Evolutionary conservation across 306 rosid species (phyloP).

Genomic region (Rosa chinensis): DNA sequence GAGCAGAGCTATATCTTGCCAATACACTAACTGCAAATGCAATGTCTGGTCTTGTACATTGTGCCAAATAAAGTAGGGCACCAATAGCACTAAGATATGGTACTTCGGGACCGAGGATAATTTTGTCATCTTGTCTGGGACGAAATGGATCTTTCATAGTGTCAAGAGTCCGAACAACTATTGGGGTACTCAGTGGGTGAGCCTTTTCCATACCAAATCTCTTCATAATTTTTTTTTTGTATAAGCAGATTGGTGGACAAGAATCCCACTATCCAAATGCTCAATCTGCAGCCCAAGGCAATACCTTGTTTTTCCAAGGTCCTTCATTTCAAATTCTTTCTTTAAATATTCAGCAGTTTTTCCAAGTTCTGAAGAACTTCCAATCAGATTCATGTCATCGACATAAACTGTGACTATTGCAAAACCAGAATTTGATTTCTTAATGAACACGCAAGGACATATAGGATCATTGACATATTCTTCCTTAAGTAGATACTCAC

Average conservation of each 20-base stretch:
- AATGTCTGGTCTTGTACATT: too few relatives aligned
- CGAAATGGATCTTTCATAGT: background rate
- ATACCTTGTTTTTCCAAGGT: background rate
- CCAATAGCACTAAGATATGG: conserved; percentile 10
- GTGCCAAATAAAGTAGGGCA: background rate
- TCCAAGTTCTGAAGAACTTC: too few relatives aligned
- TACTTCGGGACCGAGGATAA: conserved; percentile 11
- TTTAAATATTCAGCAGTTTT: too few relatives aligned
- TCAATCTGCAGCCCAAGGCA: background rate
- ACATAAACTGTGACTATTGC: too few relatives aligned
- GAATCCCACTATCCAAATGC: background rate
- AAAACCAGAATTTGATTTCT: too few relatives aligned
- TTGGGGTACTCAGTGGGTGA: background rate
- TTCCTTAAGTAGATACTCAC: too few relatives aligned
- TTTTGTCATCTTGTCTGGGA: background rate
- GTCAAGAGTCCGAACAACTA: background rate
- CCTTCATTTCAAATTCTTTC: background rate
- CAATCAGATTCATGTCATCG: too few relatives aligned
- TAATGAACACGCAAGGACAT: too few relatives aligned
- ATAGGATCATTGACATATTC: too few relatives aligned
- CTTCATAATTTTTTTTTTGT: background rate
- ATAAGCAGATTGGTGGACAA: background rate
- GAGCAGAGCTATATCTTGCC: too few relatives aligned
- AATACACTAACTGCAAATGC: too few relatives aligned
- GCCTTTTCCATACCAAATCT: background rate